Conservation (phyloP, 2,329 filamentous ascomycete genomes). For the Taxawa tesnikishii region DNA sequence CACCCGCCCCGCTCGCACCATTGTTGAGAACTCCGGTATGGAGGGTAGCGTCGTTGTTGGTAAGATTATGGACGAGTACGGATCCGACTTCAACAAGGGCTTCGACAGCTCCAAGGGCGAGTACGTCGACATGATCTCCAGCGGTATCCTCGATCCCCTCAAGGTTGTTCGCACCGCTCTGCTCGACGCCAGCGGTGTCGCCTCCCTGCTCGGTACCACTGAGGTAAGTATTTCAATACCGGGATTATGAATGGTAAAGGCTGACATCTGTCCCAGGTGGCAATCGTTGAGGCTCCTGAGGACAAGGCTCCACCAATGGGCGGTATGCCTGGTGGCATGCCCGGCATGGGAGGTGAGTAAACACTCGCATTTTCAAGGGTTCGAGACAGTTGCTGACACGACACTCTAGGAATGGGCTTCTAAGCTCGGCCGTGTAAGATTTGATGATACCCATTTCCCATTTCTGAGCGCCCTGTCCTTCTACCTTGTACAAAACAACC, state of each 20-base stretch:
- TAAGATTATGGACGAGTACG: conserved; percentile 93
- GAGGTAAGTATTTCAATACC: no score
- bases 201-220: conserved; percentile 91
- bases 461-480: no score
- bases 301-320: conserved; percentile 60
- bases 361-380: no score
- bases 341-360: conserved; percentile 54
- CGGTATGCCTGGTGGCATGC: conserved; percentile 46
- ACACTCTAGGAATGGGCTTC: no score
- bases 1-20: conserved; percentile 83
- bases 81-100: conserved; percentile 90
- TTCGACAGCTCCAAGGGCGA: conserved; percentile 95
- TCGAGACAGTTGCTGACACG: no score
- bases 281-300: conserved; percentile 90
- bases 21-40: conserved; percentile 93
- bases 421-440: conserved; percentile 23
- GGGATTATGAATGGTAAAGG: no score
- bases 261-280: no score
- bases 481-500: conserved; percentile 7
- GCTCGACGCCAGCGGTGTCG: conserved; percentile 88
- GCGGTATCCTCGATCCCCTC: conserved; percentile 96
- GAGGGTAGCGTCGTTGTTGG: conserved; percentile 95
- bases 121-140: conserved; percentile 96
- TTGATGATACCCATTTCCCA: conserved; percentile 7
- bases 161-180: conserved; percentile 98